These are phyloP conservation scores for Sisymbrium altissimum DNA, from an alignment of 345 rosid genomes.

Conservation along the genomic window DNA sequence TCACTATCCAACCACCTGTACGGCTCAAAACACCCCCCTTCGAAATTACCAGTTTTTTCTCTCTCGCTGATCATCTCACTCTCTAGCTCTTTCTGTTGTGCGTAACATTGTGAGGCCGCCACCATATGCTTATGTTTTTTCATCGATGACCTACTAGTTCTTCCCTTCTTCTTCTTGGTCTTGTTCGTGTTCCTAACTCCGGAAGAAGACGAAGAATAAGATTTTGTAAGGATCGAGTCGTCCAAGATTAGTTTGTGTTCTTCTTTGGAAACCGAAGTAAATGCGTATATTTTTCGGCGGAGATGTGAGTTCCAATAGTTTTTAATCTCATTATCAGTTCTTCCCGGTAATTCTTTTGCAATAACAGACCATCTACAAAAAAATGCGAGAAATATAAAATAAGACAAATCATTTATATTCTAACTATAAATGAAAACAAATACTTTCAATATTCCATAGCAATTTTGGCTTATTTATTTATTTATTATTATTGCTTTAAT, in stretches of 20 bases:
- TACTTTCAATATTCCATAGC: too few species aligned
- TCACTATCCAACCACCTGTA: slow-evolving; percentile 68
- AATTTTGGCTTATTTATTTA: too few species aligned
- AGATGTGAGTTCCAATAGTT: slow-evolving; percentile 86
- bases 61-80: neutral
- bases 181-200: too few species aligned
- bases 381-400: too few species aligned
- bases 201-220: neutral
- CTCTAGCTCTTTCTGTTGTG: neutral
- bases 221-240: neutral
- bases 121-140: slow-evolving; percentile 42
- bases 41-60: neutral
- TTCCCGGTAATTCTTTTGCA: slow-evolving; percentile 71
- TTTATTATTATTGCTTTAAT: too few species aligned
- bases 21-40: slow-evolving; percentile 45
- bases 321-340: slow-evolving; percentile 91
- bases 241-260: neutral
- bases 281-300: slow-evolving; percentile 53
- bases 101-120: slow-evolving; percentile 7
- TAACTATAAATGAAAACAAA: too few species aligned
- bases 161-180: slow-evolving; percentile 26
- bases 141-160: slow-evolving; percentile 39
- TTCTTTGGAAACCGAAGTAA: slow-evolving; percentile 1
- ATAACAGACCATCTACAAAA: slow-evolving; percentile 65
- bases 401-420: too few species aligned